These are phyloP conservation scores for Rhizopus microsporus DNA, from an alignment of 371 early-diverging fungal genomes.

Conservation along the genomic window DNA sequence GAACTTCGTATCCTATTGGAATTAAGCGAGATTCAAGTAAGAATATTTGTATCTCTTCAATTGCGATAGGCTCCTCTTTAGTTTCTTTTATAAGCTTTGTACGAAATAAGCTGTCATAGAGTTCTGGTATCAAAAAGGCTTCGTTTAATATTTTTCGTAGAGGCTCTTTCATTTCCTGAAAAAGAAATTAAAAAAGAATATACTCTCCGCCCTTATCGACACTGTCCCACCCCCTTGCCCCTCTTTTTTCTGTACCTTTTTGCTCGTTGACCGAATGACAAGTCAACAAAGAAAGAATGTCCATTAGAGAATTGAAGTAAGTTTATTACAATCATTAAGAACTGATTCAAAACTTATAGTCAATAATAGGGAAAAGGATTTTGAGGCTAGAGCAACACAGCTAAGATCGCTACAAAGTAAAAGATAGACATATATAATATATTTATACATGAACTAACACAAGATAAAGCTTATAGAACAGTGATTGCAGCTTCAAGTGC, in stretches of 20 bases:
- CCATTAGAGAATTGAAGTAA: conserved; percentile 17
- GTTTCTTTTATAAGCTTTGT: conserved; percentile 11
- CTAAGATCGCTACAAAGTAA: conserved; percentile 21
- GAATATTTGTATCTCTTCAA: conserved; percentile 9
- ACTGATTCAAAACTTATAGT: neutral
- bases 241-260: conserved; percentile 6
- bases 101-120: too few species aligned
- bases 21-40: too few species aligned
- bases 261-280: conserved; percentile 1
- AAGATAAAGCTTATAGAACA: conserved; percentile 53
- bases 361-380: conserved; percentile 11
- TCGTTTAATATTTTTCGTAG: too few species aligned
- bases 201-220: neutral
- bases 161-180: too few species aligned
- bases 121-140: too few species aligned
- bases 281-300: conserved; percentile 8
- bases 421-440: neutral
- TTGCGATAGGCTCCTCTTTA: conserved; percentile 17
- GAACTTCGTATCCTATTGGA: conserved; percentile 20
- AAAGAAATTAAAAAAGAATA: neutral
- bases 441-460: neutral
- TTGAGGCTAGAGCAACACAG: conserved; percentile 8
- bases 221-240: neutral
- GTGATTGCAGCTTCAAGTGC: conserved; percentile 65
- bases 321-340: neutral